These are phyloP conservation scores for Aureobasidium subglaciale DNA, from an alignment of 2,329 filamentous ascomycete genomes.

Conservation along the genomic window DNA sequence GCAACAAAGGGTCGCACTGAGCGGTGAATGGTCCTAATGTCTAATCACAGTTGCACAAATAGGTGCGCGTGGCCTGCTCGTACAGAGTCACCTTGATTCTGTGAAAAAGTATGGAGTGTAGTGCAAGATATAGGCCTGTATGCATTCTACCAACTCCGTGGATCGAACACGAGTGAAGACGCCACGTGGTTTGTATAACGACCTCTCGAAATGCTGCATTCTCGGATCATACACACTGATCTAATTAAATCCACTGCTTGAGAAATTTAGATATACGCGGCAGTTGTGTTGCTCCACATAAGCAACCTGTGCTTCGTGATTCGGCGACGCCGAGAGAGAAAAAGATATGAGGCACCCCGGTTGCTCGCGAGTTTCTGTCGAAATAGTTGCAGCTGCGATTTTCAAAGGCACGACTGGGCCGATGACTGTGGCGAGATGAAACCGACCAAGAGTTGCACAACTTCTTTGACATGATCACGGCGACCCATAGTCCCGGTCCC, in stretches of 20 bases:
- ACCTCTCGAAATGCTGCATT: slow-evolving; percentile 8
- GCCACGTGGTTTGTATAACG: slow-evolving; percentile 3
- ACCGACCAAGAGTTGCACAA: background rate
- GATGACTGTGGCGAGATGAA: background rate
- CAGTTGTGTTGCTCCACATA: background rate
- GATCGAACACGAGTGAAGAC: background rate
- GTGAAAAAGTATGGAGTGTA: background rate
- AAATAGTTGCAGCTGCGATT: background rate
- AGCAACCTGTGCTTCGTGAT: background rate
- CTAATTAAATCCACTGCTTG: background rate
- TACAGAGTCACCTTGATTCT: background rate
- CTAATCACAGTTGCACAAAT: background rate
- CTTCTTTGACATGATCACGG: background rate
- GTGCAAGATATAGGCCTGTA: slow-evolving; percentile 1
- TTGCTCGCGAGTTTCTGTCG: background rate
- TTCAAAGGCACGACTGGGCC: background rate
- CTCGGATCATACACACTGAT: background rate
- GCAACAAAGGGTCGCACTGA: slow-evolving; percentile 9
- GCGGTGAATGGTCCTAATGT: background rate
- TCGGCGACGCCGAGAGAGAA: background rate
- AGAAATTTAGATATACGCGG: background rate
- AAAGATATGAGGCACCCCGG: background rate
- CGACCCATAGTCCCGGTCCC: background rate
- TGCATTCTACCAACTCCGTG: background rate
- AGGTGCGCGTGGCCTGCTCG: slow-evolving; percentile 10